phyloP scores from a whole-genome alignment of 2,329 filamentous ascomycete species.

The Xylaria sp. region DNA sequence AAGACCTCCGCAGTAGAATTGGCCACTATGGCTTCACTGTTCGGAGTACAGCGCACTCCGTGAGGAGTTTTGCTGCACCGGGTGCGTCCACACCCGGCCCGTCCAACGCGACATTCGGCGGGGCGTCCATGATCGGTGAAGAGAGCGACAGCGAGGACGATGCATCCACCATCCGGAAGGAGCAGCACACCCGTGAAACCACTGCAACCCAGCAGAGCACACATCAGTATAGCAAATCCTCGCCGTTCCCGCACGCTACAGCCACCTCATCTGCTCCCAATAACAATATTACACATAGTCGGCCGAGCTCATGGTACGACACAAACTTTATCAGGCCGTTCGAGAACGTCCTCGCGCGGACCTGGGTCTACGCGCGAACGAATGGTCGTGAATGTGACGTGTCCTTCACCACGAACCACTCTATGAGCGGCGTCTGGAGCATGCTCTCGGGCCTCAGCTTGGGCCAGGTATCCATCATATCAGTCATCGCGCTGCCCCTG shows the following conservation, averaged over 20 bases:
- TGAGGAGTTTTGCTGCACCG: neutral
- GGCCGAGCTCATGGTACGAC: neutral
- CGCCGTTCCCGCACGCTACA: too few relatives aligned
- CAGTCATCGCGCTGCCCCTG: slow-evolving; percentile 10
- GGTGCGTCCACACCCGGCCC: too few relatives aligned
- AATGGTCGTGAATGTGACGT: slow-evolving; percentile 2
- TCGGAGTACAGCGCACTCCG: neutral
- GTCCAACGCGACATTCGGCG: too few relatives aligned
- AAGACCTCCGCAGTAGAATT: neutral
- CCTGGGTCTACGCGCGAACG: slow-evolving; percentile 7
- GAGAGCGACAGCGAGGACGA: neutral
- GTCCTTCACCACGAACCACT: slow-evolving; percentile 5
- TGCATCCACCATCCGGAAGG: neutral
- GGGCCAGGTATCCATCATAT: slow-evolving; percentile 10
- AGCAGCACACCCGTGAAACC: too few relatives aligned
- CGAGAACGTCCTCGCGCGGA: slow-evolving; percentile 4
- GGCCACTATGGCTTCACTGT: neutral
- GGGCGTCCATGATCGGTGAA: too few relatives aligned
- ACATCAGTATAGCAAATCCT: too few relatives aligned
- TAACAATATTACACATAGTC: too few relatives aligned
- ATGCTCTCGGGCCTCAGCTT: slow-evolving; percentile 9
- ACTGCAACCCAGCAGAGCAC: neutral
- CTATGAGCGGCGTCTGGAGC: slow-evolving; percentile 4
- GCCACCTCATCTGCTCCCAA: too few relatives aligned
- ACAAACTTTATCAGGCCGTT: neutral